These are phyloP conservation scores for Exutisphaerella laricina DNA, from an alignment of 2,329 filamentous ascomycete genomes.

Conservation along the genomic window DNA sequence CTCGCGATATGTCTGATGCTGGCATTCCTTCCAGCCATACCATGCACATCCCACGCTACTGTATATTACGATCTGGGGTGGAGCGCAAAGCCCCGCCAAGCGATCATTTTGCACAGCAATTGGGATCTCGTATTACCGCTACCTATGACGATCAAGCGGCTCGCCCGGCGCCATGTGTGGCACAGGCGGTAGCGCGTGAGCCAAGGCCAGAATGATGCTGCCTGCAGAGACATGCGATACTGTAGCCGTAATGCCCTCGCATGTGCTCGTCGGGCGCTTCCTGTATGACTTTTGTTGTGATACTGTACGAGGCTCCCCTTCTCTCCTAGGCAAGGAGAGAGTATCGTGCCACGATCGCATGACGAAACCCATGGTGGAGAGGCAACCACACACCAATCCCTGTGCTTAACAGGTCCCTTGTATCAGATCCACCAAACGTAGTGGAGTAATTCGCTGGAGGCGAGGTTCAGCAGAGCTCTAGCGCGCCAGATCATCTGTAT, in stretches of 20 bases:
- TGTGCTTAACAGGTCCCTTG: constrained; percentile 19
- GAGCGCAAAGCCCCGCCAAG: too few relatives aligned
- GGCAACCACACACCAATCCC: constrained; percentile 15
- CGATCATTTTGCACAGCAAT: too few relatives aligned
- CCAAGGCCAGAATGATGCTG: constrained; percentile 11
- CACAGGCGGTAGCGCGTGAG: constrained; percentile 16
- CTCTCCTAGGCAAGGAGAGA: constrained; percentile 18
- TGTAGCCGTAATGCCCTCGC: constrained; percentile 11
- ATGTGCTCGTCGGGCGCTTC: constrained; percentile 14
- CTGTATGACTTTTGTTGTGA: constrained; percentile 15
- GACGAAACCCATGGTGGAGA: constrained; percentile 15
- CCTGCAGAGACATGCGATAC: not conserved
- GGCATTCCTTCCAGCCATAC: too few relatives aligned
- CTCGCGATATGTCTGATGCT: not conserved
- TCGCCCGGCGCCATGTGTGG: constrained; percentile 14
- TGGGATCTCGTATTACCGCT: constrained; percentile 5
- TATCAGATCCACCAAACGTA: constrained; percentile 11
- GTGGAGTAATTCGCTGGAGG: not conserved
- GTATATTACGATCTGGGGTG: too few relatives aligned
- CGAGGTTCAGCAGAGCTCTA: constrained; percentile 1
- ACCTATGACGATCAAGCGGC: constrained; percentile 18
- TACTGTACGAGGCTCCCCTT: constrained; percentile 14
- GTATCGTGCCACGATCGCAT: constrained; percentile 14
- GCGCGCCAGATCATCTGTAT: constrained; percentile 8
- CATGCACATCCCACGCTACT: too few relatives aligned